Conservation (phyloP, 2,329 filamentous ascomycete species). For the Colletotrichum sp. region DNA sequence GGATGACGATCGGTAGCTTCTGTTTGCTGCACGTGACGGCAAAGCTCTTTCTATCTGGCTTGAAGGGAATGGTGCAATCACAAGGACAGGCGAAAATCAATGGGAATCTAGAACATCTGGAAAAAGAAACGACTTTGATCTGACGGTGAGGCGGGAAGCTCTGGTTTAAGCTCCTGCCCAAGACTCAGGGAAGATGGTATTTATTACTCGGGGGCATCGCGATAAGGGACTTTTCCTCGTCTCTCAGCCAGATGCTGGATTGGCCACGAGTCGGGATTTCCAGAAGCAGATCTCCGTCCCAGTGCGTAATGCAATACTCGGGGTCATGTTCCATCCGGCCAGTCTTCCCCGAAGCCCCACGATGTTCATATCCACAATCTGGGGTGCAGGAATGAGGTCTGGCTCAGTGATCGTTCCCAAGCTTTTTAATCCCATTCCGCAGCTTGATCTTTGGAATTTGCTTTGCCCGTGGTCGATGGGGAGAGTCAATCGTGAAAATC, state of each 20-base stretch:
- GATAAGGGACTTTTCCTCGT: neutral
- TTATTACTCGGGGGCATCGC: neutral
- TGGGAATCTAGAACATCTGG: neutral
- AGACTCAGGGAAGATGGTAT: neutral
- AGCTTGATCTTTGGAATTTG: neutral
- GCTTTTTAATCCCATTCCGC: neutral
- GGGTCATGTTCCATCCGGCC: neutral
- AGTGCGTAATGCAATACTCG: neutral
- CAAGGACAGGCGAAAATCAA: neutral
- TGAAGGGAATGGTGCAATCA: neutral
- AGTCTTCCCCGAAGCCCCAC: neutral
- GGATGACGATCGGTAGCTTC: constrained; percentile 2
- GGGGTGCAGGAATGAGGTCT: neutral
- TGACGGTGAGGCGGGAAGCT: neutral
- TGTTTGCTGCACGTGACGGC: constrained; percentile 14
- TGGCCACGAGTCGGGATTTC: neutral
- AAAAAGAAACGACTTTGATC: neutral
- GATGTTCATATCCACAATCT: neutral
- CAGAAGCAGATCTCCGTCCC: neutral
- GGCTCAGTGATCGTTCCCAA: neutral
- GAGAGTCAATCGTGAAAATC: neutral
- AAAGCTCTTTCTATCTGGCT: neutral
- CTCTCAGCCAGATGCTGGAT: neutral
- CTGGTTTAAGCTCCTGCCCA: neutral
- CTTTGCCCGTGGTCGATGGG: neutral